Conservation (phyloP, 305 asterid genomes). For the Caryopteris hybrid region DNA sequence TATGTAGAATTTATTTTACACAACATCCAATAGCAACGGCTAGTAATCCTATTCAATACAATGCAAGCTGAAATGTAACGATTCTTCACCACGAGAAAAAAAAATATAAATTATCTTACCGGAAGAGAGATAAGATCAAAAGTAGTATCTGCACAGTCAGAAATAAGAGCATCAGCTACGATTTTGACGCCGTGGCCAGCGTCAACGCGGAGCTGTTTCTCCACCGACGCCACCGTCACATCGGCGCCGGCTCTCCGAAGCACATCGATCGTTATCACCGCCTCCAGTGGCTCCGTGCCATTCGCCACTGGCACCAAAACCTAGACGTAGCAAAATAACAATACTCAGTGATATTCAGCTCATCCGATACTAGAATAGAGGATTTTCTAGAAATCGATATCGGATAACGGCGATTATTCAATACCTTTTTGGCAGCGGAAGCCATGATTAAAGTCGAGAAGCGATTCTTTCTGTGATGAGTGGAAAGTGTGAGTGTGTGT, state of each 20-base stretch:
- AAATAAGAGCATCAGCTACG: conserved; percentile 79
- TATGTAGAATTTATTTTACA: not conserved
- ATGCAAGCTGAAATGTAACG: not conserved
- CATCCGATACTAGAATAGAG: not conserved
- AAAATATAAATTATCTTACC: conserved; percentile 27
- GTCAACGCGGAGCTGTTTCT: conserved; percentile 67
- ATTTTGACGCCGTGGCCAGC: conserved; percentile 74
- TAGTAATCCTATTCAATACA: not conserved
- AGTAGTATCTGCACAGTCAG: conserved; percentile 56
- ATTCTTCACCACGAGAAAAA: not conserved
- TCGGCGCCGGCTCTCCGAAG: conserved; percentile 94
- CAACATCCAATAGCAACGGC: not conserved
- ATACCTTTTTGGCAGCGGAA: conserved; percentile 71
- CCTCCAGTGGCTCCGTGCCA: conserved; percentile 95
- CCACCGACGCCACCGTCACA: conserved; percentile 93
- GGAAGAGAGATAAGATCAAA: conserved; percentile 91
- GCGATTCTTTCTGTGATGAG: conserved; percentile 26
- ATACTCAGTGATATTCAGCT: not conserved
- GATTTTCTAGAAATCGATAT: not conserved
- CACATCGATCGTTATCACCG: conserved; percentile 75
- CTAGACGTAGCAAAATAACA: conserved; percentile 29
- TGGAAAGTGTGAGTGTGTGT: conserved; percentile 8
- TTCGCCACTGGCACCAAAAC: conserved; percentile 96
- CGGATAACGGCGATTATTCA: not conserved
- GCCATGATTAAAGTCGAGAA: conserved; percentile 60